Conservation (phyloP, 1,139 yeast genomes). For the Sugiyamaella pinicola region DNA sequence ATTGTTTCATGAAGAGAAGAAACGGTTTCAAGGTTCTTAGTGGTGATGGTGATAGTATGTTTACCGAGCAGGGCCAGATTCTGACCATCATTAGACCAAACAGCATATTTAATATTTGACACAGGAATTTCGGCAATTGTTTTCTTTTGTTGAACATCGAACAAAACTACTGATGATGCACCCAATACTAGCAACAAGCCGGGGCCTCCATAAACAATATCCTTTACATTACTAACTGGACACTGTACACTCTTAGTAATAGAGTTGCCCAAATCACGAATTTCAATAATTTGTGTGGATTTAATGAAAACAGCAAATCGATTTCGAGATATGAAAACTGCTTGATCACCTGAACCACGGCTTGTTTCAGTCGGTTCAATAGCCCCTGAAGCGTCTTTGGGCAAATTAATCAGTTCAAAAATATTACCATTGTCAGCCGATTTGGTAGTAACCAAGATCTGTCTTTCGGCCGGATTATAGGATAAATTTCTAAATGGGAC, state of each 20-base stretch:
- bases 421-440: constrained; percentile 56
- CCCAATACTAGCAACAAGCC: constrained; percentile 82
- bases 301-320: constrained; percentile 83
- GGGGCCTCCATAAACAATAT: constrained; percentile 78
- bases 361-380: constrained; percentile 80
- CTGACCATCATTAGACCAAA: constrained; percentile 89
- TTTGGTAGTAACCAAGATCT: constrained; percentile 80
- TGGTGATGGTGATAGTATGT: constrained; percentile 89
- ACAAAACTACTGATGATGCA: constrained; percentile 69
- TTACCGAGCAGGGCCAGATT: constrained; percentile 86
- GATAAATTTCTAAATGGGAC: constrained; percentile 80
- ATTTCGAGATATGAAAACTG: constrained; percentile 90
- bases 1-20: constrained; percentile 95
- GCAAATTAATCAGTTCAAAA: constrained; percentile 76
- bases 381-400: constrained; percentile 89
- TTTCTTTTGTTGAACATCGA: constrained; percentile 92
- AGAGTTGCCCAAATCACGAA: constrained; percentile 79
- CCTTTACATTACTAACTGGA: constrained; percentile 64
- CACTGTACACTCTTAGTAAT: constrained; percentile 79
- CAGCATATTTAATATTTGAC: constrained; percentile 75
- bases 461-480: constrained; percentile 89
- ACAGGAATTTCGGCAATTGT: constrained; percentile 69
- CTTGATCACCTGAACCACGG: constrained; percentile 82
- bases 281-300: constrained; percentile 65
- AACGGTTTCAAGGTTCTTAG: constrained; percentile 72